These are phyloP conservation scores for Dictyophora rubrovolvata DNA, from an alignment of 768 basidiomycete genomes.

Conservation along the genomic window DNA sequence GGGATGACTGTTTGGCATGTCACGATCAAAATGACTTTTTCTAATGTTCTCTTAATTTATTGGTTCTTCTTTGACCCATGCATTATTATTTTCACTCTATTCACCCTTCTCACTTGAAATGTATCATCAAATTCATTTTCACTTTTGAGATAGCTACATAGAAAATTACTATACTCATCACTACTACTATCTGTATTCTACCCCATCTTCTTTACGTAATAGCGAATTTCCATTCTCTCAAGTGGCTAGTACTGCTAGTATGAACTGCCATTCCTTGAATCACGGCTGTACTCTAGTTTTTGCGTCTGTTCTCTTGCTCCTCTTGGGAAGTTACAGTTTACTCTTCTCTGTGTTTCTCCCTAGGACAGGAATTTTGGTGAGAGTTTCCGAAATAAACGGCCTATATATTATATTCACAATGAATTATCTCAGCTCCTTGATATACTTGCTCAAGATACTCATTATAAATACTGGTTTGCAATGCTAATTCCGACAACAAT, in stretches of 20 bases:
- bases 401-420: not conserved
- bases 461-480: constrained; percentile 84
- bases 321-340: constrained; percentile 49
- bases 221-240: not conserved
- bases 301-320: constrained; percentile 42
- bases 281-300: constrained; percentile 39
- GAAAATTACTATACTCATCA: too few relatives aligned
- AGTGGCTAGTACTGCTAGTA: not conserved
- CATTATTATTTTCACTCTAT: not conserved
- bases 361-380: constrained; percentile 37
- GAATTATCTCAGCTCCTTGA: constrained; percentile 43
- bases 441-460: constrained; percentile 55
- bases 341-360: constrained; percentile 59
- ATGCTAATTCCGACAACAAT: constrained; percentile 71
- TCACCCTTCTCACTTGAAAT: not conserved
- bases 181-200: too few relatives aligned
- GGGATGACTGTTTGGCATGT: too few relatives aligned
- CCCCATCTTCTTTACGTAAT: not conserved
- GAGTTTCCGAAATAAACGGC: constrained; percentile 16
- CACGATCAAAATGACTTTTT: not conserved
- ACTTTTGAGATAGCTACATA: not conserved
- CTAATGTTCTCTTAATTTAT: not conserved
- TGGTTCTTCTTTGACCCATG: not conserved
- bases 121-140: not conserved
- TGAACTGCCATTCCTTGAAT: constrained; percentile 17